These are phyloP conservation scores for Pichia cephalocereana DNA, from an alignment of 805 yeast genomes.

Conservation along the genomic window DNA sequence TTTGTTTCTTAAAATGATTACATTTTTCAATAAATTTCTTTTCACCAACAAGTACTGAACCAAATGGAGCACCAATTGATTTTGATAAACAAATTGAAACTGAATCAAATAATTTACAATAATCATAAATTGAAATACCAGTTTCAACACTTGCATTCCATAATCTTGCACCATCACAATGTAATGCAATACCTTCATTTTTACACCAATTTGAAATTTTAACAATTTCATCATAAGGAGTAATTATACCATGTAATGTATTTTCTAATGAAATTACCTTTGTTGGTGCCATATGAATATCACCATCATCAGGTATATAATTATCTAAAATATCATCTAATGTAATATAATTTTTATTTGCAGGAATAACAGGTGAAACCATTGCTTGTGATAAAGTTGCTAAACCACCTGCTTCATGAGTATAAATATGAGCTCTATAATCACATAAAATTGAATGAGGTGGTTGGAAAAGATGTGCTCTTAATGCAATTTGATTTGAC, in stretches of 20 bases:
- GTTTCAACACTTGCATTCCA: constrained; percentile 81
- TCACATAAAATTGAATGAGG: constrained; percentile 82
- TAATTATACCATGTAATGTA: constrained; percentile 74
- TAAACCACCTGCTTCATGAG: constrained; percentile 85
- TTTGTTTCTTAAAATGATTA: constrained; percentile 81
- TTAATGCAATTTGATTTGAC: constrained; percentile 78
- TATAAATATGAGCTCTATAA: constrained; percentile 72
- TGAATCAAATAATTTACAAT: constrained; percentile 72
- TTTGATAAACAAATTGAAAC: constrained; percentile 87
- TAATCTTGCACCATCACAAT: constrained; percentile 88
- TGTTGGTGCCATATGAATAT: constrained; percentile 86
- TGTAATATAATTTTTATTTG: constrained; percentile 68
- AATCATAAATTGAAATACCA: constrained; percentile 57
- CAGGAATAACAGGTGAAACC: constrained; percentile 76
- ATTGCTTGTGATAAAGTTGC: constrained; percentile 86
- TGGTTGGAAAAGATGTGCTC: constrained; percentile 70
- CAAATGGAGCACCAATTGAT: constrained; percentile 89
- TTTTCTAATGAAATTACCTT: constrained; percentile 77
- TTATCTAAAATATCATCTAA: constrained; percentile 63
- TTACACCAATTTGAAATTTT: constrained; percentile 65
- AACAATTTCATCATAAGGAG: constrained; percentile 70
- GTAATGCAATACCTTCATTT: constrained; percentile 49
- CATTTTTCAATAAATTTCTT: constrained; percentile 53
- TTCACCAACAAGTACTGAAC: constrained; percentile 74
- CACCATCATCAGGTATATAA: constrained; percentile 64